Conservation (phyloP, 306 rosid species). For the Lablab purpureus region DNA sequence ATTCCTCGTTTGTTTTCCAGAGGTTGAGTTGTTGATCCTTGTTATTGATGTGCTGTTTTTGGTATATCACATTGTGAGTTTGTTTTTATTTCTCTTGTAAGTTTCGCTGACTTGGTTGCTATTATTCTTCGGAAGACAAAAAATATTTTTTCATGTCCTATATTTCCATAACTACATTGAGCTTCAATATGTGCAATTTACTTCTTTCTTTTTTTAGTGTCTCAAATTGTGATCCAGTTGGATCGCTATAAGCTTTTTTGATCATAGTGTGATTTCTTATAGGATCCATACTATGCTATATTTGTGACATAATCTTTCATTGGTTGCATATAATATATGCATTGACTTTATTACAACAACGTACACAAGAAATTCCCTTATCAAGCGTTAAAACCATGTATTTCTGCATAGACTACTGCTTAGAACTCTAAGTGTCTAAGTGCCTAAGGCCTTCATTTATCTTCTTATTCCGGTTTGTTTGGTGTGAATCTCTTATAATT, state of each 20-base stretch:
- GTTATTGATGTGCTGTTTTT: constrained; percentile 17
- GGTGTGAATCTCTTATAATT: constrained; percentile 19
- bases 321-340: constrained; percentile 13
- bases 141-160: constrained; percentile 18
- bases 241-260: constrained; percentile 12
- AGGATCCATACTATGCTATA: neutral
- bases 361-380: neutral
- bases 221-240: constrained; percentile 22
- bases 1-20: constrained; percentile 8
- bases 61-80: constrained; percentile 24
- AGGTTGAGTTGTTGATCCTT: constrained; percentile 33
- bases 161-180: constrained; percentile 6
- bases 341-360: constrained; percentile 24
- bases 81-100: constrained; percentile 4
- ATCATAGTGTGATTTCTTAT: constrained; percentile 20
- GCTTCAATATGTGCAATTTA: constrained; percentile 29
- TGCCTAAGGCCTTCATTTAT: constrained; percentile 15
- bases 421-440: neutral
- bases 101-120: neutral
- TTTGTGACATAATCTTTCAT: constrained; percentile 27
- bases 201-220: constrained; percentile 22
- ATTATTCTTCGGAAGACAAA: constrained; percentile 27
- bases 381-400: neutral
- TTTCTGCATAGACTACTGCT: constrained; percentile 10
- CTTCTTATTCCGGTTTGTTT: constrained; percentile 22